Conservation (phyloP, 495 filamentous ascomycete species). For the Aspergillus hancockii region DNA sequence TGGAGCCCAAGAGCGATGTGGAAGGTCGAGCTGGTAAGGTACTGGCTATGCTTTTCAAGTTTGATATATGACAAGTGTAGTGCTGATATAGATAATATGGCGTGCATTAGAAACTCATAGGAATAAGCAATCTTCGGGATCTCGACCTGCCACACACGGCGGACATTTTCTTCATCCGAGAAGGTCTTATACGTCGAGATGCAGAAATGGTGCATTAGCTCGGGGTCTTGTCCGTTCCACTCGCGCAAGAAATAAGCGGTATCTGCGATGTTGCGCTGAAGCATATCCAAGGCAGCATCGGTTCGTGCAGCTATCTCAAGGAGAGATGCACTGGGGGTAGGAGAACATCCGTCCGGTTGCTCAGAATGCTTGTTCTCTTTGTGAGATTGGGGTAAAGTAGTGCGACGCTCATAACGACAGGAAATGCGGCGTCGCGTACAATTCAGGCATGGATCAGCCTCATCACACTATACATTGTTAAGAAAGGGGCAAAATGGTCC, state of each 20-base stretch:
- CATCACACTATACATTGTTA: background rate
- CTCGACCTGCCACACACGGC: constrained; percentile 22
- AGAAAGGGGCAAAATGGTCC: background rate
- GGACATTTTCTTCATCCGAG: constrained; percentile 7
- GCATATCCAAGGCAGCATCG: background rate
- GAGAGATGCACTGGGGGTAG: background rate
- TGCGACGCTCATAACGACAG: background rate
- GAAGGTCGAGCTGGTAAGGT: constrained; percentile 9
- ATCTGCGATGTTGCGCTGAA: background rate
- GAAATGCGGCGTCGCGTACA: background rate
- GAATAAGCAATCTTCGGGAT: constrained; percentile 30
- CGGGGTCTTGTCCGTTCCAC: constrained; percentile 16
- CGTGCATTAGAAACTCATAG: constrained; percentile 36
- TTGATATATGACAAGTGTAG: constrained; percentile 29
- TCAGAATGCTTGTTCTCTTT: background rate
- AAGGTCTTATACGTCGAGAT: constrained; percentile 17
- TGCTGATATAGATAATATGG: constrained; percentile 31
- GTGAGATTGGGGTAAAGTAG: background rate
- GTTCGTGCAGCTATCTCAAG: background rate
- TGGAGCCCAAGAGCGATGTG: constrained; percentile 39
- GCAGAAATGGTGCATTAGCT: constrained; percentile 26
- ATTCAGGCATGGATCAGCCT: background rate
- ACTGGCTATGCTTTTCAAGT: constrained; percentile 10
- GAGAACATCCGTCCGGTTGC: background rate
- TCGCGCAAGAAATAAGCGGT: background rate